Percentiles rank a stretch among this genome's conserved stretches.
Conservation (phyloP, 116 monocot genomes). For the Iris pallida region DNA sequence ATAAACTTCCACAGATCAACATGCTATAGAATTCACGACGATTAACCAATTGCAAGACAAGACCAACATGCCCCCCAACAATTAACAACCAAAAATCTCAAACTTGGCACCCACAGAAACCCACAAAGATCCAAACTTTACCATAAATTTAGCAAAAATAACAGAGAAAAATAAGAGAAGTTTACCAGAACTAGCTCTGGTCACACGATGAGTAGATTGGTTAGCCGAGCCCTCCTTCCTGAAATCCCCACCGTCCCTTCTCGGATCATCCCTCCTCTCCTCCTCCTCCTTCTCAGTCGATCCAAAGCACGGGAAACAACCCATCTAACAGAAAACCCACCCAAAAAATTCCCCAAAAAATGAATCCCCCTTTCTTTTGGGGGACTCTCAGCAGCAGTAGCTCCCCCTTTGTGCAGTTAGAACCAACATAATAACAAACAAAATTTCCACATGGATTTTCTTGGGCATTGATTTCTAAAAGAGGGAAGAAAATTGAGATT, state of each 20-base stretch:
- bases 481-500: no score
- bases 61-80: neutral
- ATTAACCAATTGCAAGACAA: neutral
- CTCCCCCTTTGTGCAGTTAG: no score
- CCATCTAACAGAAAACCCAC: slow-evolving; percentile 24
- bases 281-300: slow-evolving; percentile 21
- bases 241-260: slow-evolving; percentile 13
- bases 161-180: neutral
- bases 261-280: slow-evolving; percentile 6
- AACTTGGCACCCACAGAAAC: neutral
- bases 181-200: slow-evolving; percentile 34
- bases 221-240: slow-evolving; percentile 21
- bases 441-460: no score
- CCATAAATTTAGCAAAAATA: neutral
- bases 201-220: slow-evolving; percentile 16
- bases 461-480: no score
- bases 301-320: slow-evolving; percentile 46
- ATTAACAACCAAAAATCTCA: neutral
- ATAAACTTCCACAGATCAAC: neutral
- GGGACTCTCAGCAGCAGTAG: no score
- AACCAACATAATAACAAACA: no score
- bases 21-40: neutral
- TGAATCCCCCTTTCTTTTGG: no score
- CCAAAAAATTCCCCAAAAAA: neutral
- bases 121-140: neutral